phyloP scores from a whole-genome alignment of 192 early-diverging fungal species.

The Tieghemiomyces parasiticus region DNA sequence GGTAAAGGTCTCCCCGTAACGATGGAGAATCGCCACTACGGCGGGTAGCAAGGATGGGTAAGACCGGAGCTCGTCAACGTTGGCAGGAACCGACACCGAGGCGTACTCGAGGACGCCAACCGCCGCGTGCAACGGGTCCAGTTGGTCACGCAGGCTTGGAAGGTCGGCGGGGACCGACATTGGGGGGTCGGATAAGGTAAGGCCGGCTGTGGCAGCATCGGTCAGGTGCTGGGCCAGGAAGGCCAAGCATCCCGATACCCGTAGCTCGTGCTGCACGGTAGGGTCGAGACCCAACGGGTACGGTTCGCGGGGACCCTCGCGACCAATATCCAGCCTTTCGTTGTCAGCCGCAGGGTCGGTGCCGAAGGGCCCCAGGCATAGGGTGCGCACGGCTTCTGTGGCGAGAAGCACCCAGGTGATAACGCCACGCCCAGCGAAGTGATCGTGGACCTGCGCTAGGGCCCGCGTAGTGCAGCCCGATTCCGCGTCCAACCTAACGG shows the following conservation, averaged over 20 bases:
- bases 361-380: neutral
- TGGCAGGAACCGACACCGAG: neutral
- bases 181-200: too few relatives aligned
- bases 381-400: neutral
- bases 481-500: too few relatives aligned
- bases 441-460: neutral
- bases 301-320: neutral
- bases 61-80: neutral
- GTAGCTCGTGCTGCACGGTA: neutral
- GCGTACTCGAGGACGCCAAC: conserved; percentile 1
- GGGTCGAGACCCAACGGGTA: neutral
- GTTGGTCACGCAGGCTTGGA: neutral
- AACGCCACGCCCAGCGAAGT: neutral
- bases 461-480: neutral
- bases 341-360: neutral
- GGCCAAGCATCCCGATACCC: conserved; percentile 8
- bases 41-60: neutral
- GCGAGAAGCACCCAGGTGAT: neutral
- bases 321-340: too few relatives aligned
- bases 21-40: neutral
- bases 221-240: neutral
- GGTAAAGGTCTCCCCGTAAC: neutral
- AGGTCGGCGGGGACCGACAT: neutral
- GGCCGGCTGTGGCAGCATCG: too few relatives aligned
- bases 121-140: neutral